Percentiles rank a stretch among this genome's conserved stretches.
Evolutionary conservation across 805 yeast species (phyloP).

Genomic region (Blastobotrys mokoenaii): DNA sequence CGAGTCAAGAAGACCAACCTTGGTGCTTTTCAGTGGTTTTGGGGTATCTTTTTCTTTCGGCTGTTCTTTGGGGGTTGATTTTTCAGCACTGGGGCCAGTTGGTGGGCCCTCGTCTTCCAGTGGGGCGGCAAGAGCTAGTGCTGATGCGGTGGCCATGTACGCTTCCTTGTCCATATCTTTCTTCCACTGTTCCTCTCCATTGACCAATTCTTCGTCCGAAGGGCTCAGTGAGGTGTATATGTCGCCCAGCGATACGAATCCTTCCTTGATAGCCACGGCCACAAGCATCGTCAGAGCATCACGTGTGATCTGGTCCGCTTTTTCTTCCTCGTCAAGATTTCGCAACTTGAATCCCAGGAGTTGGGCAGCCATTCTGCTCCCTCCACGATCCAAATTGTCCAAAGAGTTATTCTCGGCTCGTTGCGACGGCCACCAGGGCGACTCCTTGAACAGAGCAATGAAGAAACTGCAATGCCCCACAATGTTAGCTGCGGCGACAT

Average conservation of each 20-base stretch:
- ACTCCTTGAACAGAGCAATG: constrained; percentile 40
- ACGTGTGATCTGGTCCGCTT: constrained; percentile 25
- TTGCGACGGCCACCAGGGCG: constrained; percentile 63
- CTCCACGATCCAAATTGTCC: constrained; percentile 38
- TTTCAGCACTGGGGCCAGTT: constrained; percentile 34
- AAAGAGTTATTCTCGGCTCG: constrained; percentile 23
- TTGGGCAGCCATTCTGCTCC: constrained; percentile 47
- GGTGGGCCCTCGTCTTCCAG: constrained; percentile 40
- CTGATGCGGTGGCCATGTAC: constrained; percentile 58
- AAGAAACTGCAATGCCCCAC: constrained; percentile 39
- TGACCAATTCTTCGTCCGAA: constrained; percentile 36
- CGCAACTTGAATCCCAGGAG: constrained; percentile 42
- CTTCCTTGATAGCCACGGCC: constrained; percentile 55
- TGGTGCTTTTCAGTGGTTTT: constrained; percentile 22
- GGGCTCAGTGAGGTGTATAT: constrained; percentile 54
- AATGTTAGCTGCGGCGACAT: constrained; percentile 40
- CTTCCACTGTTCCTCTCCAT: constrained; percentile 38
- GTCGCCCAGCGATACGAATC: constrained; percentile 55
- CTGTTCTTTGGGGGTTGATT: constrained; percentile 8
- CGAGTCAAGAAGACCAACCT: constrained; percentile 41
- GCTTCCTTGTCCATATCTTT: constrained; percentile 47
- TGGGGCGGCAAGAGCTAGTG: constrained; percentile 84
- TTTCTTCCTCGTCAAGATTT: constrained; percentile 16
- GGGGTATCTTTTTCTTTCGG: background rate
- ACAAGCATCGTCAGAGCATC: constrained; percentile 39